Evolutionary conservation across 78 protist species (phyloP).

Genomic region (Protostelium mycophagum): DNA sequence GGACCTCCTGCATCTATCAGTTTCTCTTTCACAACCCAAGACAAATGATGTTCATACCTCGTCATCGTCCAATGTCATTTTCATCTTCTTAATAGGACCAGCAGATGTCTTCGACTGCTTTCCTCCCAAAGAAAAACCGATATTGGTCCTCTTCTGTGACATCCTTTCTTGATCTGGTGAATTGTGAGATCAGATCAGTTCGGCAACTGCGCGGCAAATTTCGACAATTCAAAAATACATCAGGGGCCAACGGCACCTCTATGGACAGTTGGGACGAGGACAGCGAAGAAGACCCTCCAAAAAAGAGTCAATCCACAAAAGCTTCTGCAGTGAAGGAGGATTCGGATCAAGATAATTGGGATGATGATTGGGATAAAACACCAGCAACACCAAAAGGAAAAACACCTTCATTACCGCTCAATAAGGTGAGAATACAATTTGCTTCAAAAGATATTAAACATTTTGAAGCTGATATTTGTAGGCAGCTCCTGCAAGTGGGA

Average conservation of each 20-base stretch:
- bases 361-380: background rate
- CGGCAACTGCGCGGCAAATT: no score
- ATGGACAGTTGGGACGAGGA: background rate
- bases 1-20: background rate
- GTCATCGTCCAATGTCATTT: background rate
- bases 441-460: no score
- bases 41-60: background rate
- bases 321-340: background rate
- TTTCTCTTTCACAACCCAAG: background rate
- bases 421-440: no score
- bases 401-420: no score
- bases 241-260: background rate
- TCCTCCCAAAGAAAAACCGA: background rate
- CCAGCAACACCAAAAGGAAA: no score
- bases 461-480: background rate
- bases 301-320: no score
- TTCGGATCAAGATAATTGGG: background rate
- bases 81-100: background rate
- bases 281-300: background rate
- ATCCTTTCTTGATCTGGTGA: no score
- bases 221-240: background rate
- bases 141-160: background rate
- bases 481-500: background rate
- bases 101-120: background rate
- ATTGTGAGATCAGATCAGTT: background rate